These are phyloP conservation scores for Boletus eberwhitei DNA, from an alignment of 768 basidiomycete genomes.

Conservation along the genomic window DNA sequence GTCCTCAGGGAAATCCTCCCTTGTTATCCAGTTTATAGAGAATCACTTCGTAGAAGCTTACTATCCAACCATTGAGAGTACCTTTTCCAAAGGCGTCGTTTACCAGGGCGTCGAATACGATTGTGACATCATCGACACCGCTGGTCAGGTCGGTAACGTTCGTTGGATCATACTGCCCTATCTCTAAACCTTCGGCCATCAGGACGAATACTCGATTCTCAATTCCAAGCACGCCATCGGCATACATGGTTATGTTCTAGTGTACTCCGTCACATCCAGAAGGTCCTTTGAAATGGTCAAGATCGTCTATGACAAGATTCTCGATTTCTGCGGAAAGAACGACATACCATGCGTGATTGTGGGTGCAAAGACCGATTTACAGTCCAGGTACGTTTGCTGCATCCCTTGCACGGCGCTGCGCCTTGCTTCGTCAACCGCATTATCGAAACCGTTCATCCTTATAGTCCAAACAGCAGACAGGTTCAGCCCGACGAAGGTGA, in stretches of 20 bases:
- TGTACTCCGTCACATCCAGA: slow-evolving; percentile 88
- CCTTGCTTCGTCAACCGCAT: slow-evolving; percentile 9
- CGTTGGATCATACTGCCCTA: background rate
- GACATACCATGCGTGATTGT: slow-evolving; percentile 93
- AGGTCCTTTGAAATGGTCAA: slow-evolving; percentile 94
- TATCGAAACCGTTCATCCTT: slow-evolving; percentile 25
- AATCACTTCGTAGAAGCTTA: slow-evolving; percentile 89
- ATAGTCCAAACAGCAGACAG: slow-evolving; percentile 54
- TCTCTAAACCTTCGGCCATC: slow-evolving; percentile 3
- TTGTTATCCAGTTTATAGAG: slow-evolving; percentile 91
- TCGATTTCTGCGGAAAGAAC: slow-evolving; percentile 78
- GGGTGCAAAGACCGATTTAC: slow-evolving; percentile 87
- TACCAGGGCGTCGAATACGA: slow-evolving; percentile 91
- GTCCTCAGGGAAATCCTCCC: slow-evolving; percentile 85
- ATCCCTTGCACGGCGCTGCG: slow-evolving; percentile 3
- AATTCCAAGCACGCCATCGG: slow-evolving; percentile 94
- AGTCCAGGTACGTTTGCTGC: slow-evolving; percentile 55
- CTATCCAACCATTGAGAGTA: slow-evolving; percentile 93
- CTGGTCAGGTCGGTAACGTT: slow-evolving; percentile 73
- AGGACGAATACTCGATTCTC: slow-evolving; percentile 94
- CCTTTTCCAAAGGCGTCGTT: slow-evolving; percentile 78
- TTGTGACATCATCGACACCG: slow-evolving; percentile 97
- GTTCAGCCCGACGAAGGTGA: slow-evolving; percentile 73
- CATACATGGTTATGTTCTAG: slow-evolving; percentile 95
- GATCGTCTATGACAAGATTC: slow-evolving; percentile 90